These are phyloP conservation scores for Lepiota subincarnata DNA, from an alignment of 768 basidiomycete genomes.

Conservation along the genomic window DNA sequence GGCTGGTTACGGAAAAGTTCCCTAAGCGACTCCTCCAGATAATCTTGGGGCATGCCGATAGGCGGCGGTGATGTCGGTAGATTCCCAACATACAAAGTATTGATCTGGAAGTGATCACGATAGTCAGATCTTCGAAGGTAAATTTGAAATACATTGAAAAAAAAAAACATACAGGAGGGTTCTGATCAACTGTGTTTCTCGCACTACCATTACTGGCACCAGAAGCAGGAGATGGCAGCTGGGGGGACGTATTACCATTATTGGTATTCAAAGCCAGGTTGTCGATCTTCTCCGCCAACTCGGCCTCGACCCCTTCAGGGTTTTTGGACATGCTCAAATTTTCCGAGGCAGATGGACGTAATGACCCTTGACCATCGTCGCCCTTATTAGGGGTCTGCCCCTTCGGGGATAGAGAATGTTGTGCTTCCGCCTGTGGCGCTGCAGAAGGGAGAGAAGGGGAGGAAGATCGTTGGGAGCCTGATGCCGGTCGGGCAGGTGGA, in stretches of 20 bases:
- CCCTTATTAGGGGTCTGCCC: slow-evolving; percentile 8
- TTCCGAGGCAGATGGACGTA: slow-evolving; percentile 23
- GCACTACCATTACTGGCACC: slow-evolving; percentile 48
- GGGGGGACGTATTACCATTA: slow-evolving; percentile 60
- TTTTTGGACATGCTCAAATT: slow-evolving; percentile 17
- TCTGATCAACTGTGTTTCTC: slow-evolving; percentile 70
- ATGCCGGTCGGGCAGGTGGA: slow-evolving; percentile 10
- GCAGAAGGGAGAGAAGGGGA: slow-evolving; percentile 22
- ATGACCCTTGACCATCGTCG: slow-evolving; percentile 10
- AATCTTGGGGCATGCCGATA: slow-evolving; percentile 67
- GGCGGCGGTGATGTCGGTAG: slow-evolving; percentile 78
- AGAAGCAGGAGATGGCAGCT: slow-evolving; percentile 73
- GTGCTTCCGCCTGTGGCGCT: slow-evolving; percentile 3
- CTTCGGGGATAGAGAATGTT: slow-evolving; percentile 12
- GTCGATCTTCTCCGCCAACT: slow-evolving; percentile 36
- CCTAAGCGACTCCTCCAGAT: slow-evolving; percentile 83
- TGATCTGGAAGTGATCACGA: slow-evolving; percentile 52
- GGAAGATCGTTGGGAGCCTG: slow-evolving; percentile 30
- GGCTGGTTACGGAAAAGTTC: slow-evolving; percentile 74
- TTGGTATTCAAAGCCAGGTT: slow-evolving; percentile 52
- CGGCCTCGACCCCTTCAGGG: slow-evolving; percentile 21
- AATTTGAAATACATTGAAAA: neutral
- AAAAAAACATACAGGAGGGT: slow-evolving; percentile 70
- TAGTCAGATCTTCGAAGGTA: slow-evolving; percentile 9
- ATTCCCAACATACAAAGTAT: slow-evolving; percentile 99